A percentile compares a stretch with the other conserved stretches of the same genome.
Evolutionary conservation across 2,329 filamentous ascomycete genomes (phyloP).

Genomic region (Neonectria faginata): DNA sequence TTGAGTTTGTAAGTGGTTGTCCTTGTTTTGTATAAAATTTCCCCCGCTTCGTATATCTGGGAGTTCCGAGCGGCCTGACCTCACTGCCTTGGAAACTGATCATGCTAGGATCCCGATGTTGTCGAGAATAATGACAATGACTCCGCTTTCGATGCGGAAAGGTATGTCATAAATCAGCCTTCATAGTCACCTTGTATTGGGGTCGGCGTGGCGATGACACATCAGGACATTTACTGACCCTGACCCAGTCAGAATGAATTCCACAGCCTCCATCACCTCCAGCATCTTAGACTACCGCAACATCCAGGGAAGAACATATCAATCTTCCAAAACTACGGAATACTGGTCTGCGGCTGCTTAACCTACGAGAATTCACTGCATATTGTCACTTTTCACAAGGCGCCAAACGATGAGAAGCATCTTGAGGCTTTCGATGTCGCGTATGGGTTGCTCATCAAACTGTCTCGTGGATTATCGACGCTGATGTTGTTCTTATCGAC

Average conservation of each 20-base stretch:
- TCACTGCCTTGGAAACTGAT: neutral
- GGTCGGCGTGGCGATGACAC: neutral
- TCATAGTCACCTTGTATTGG: neutral
- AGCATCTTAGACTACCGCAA: neutral
- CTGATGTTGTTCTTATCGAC: neutral
- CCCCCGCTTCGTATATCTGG: no score
- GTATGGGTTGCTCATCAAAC: neutral
- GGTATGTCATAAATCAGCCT: neutral
- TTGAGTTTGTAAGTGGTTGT: neutral
- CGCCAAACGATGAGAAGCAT: slow-evolving; percentile 34
- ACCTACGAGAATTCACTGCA: neutral
- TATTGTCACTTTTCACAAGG: slow-evolving; percentile 5
- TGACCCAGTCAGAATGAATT: neutral
- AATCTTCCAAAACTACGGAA: slow-evolving; percentile 13
- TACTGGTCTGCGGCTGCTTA: neutral
- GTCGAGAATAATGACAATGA: neutral
- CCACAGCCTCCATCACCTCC: neutral
- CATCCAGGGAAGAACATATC: slow-evolving; percentile 8
- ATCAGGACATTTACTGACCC: neutral
- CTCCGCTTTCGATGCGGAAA: neutral
- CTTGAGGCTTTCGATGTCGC: slow-evolving; percentile 35
- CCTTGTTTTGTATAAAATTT: neutral
- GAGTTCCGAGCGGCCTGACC: neutral
- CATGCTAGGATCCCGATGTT: neutral
- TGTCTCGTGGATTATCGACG: neutral